Evolutionary conservation across 2,329 filamentous ascomycete species (phyloP), one percentile per base, ranked within the genome.

Genomic region (Cordyceps fumosorosea): DNA sequence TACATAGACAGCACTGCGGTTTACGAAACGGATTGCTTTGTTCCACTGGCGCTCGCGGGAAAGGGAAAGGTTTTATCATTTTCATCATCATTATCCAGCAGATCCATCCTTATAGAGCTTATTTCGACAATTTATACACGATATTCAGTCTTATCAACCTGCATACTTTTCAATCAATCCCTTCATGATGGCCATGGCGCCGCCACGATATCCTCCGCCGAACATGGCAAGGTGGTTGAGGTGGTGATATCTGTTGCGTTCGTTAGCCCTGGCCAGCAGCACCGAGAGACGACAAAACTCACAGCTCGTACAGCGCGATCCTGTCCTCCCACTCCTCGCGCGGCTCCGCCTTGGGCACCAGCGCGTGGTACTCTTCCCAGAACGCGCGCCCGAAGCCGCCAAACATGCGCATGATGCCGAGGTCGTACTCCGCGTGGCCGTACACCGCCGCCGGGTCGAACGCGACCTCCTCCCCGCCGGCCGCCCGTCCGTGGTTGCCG

Each of bases 331-430:
- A 96, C 78, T 98, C 93, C 12, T 83, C 85, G 12, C 80, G 81
- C 0, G 93, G 93, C 72, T 96, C 90, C 10, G 89, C 87, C 77
- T 89, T 96, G 0, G 89, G 89, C 53, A 93, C 86, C 26, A 91
- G 70, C 45, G 78, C 73, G 72, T 90, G 84, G 72, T 97, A 98
- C 71, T 95, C 90, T 37, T 81, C 81, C 80, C 89, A 86, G 69
- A 96, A 96, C 1, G 70, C 73, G 0, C 73, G 69, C 0, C 86
- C 86, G 74, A 96, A 96, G 0, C 93, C 93, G 0, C 93, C 93
- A 81, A 97, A 98, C 92, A 97, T 96, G 57, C 83, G 84, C 92
- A 97, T 97, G 67, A 96, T 96, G 0, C 93, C 93, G 58, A 96
- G 77, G 67, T 97, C 93, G 73, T 88, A 97, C 77, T 98, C 93